Evolutionary conservation across 306 rosid genomes (phyloP), one percentile per base, ranked within the genome.

Genomic region (Vigna angularis): DNA sequence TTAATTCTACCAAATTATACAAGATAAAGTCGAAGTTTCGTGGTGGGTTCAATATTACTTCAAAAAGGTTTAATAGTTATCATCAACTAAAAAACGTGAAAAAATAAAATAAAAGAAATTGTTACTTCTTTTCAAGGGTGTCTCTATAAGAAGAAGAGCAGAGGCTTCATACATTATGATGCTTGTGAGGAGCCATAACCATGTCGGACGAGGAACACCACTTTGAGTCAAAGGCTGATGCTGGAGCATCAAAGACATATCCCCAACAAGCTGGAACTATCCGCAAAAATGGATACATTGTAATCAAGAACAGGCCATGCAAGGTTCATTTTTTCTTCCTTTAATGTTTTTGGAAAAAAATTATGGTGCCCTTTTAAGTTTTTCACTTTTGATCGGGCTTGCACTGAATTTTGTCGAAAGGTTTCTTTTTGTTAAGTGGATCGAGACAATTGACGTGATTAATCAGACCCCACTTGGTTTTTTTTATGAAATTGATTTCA

Each of bases 151-250:
- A 56, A 10, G 44, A 42, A 72, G 42, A 22, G 1, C 3, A 22
- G 42, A 22, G 26, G 58, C 10, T 15, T 14, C 2, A 15, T 3
- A 4, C 18, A 17, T 4, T 11, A 32, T 7, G 42, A 12, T 76
- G 56, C 9, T 56, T 47, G 14, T 55, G 62, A 50, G 13, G 40
- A 69, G 22, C 26, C 34, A 66, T 13, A 66, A 70, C 63, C 38
- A 82, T 94, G 97, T 95, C 98, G 4, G 98, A 95, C 93, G 98
- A 95, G 83, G 98, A 95, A 84, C 98, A 95, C 75, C 98, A 95
- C 51, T 95, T 95, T 74, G 98, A 95, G 89, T 86, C 98, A 7
- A 95, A 94, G 87, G 97, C 90, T 51, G 98, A 95, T 70, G 97
- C 98, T 61, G 98, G 98, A 26, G 98, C 98, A 56, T 95, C 98